Evolutionary conservation across 2,329 filamentous ascomycete genomes (phyloP), one percentile per base, ranked within the genome.

Genomic region (Pseudocercospora musae): DNA sequence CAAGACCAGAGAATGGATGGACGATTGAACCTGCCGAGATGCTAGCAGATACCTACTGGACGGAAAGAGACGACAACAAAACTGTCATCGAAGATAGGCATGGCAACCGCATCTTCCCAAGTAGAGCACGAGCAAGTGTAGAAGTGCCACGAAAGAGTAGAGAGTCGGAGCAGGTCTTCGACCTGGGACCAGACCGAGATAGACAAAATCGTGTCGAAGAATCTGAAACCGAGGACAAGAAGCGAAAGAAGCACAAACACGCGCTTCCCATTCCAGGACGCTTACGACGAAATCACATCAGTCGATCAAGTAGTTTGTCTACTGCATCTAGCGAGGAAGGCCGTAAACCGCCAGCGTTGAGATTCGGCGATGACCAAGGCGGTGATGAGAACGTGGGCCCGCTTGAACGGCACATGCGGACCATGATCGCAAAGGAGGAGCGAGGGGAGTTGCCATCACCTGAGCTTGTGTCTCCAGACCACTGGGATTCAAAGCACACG

Each of bases 11-110:
- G 62, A 87, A 92, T 23, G 92, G 96, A 72, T 98, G 95, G 95
- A 84, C 86, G 42, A 86, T 93, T 18, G 86, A 89, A 49, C 91
- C 94, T 0, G 88, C 90, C 60, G 93, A 98, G 73, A 84, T 97
- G 75, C 80, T 98, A 52, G 93, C 93, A 4, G 95, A 99, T 78
- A 83, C 89, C 1, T 91, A 93, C 71, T 99, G 95, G 95, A 79
- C 96, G 21, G 92, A 97, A 74, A 87, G 93, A 70, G 86, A 85
- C 31, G 81, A 88, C 62, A 92, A 97, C 76, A 96, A 93, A 74
- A 83, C 83, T 57, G 81, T 92, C 27, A 89, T 96, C 46, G 90
- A 96, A 72, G 90, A 96, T 75, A 86, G 87, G 13, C 81, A 91
- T 70, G 92, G 92, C 71, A 84, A 85, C 53, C 88, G 85, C 61